Conservation (phyloP, 1,284 basidiomycete genomes). For the Irpex sp. region DNA sequence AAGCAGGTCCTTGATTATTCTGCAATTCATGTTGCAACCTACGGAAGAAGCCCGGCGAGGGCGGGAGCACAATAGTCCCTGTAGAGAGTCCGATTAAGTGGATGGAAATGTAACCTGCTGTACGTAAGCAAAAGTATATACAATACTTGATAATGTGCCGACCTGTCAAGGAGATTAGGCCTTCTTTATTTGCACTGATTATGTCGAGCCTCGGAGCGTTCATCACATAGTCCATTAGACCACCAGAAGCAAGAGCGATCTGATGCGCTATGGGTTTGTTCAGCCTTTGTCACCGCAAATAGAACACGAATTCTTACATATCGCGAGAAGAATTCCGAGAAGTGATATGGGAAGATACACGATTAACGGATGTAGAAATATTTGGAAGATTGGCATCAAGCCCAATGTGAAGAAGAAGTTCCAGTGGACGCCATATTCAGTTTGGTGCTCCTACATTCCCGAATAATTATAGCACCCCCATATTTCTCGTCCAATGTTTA, state of each 20-base stretch:
- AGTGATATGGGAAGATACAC: constrained; percentile 54
- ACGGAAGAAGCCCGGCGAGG: constrained; percentile 70
- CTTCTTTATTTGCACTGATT: constrained; percentile 89
- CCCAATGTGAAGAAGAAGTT: constrained; percentile 98
- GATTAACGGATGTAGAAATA: constrained; percentile 66
- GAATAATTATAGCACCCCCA: not conserved
- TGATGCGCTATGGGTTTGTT: constrained; percentile 61
- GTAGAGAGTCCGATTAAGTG: constrained; percentile 84
- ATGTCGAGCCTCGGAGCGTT: constrained; percentile 57
- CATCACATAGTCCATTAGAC: constrained; percentile 65
- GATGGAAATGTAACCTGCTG: constrained; percentile 85
- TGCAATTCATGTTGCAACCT: constrained; percentile 25
- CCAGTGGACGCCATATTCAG: constrained; percentile 98
- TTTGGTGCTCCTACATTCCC: constrained; percentile 78
- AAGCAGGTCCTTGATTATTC: not conserved
- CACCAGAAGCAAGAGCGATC: constrained; percentile 48
- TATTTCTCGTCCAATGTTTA: not conserved
- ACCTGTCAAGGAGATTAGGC: constrained; percentile 80
- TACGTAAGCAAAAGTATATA: not conserved
- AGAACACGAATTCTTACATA: constrained; percentile 41
- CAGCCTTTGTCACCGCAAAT: not conserved
- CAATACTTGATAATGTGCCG: constrained; percentile 14
- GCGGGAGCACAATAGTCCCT: constrained; percentile 80
- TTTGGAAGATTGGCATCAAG: constrained; percentile 74
- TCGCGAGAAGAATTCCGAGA: constrained; percentile 61